Evolutionary conservation across 2,329 filamentous ascomycete genomes (phyloP).

Genomic region (Didymella pinodella): DNA sequence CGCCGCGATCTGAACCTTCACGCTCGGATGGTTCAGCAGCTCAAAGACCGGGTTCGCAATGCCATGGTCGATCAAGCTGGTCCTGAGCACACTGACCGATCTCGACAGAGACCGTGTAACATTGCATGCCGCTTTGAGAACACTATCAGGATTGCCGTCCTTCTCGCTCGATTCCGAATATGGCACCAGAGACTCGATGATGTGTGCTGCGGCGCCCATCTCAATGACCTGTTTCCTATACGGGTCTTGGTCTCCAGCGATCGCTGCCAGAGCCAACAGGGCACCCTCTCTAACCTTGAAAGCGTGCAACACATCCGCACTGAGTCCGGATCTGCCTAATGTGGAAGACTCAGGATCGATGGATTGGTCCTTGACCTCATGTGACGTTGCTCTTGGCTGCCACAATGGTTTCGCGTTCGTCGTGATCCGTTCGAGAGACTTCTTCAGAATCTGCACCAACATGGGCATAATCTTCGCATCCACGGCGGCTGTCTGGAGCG

Average conservation of each 20-base stretch:
- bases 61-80: conserved; percentile 84
- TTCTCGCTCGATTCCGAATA: conserved; percentile 56
- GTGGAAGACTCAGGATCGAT: conserved; percentile 46
- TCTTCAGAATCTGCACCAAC: conserved; percentile 70
- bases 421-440: conserved; percentile 68
- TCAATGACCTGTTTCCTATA: conserved; percentile 84
- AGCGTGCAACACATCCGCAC: conserved; percentile 68
- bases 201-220: conserved; percentile 78
- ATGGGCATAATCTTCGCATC: conserved; percentile 71
- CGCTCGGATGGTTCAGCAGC: conserved; percentile 75
- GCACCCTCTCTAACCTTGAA: conserved; percentile 79
- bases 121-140: conserved; percentile 85
- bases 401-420: conserved; percentile 62
- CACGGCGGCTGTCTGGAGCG: conserved; percentile 81
- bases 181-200: conserved; percentile 81
- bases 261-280: conserved; percentile 80
- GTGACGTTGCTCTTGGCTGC: conserved; percentile 53
- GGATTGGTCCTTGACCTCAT: conserved; percentile 35
- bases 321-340: conserved; percentile 44
- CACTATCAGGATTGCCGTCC: conserved; percentile 79
- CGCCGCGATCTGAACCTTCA: conserved; percentile 85
- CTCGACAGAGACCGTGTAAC: conserved; percentile 82
- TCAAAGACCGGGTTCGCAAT: conserved; percentile 79
- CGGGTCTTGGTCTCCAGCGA: conserved; percentile 82
- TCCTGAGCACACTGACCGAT: conserved; percentile 83